Evolutionary conservation across 345 rosid species (phyloP).

Genomic region (Ailanthus altissimus): DNA sequence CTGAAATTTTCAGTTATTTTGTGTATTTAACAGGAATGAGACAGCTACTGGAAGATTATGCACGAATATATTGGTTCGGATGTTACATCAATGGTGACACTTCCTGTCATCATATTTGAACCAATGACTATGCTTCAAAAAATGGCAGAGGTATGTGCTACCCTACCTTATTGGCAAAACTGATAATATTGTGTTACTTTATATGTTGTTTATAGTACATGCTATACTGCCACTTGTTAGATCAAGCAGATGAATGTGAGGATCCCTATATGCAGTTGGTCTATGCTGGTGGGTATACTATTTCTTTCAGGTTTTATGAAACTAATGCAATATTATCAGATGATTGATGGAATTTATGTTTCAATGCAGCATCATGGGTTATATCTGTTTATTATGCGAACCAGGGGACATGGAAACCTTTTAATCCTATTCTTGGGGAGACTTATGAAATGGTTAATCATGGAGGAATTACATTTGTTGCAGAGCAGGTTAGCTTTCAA

Average conservation of each 20-base stretch:
- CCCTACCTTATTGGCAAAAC: neutral
- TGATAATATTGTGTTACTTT: neutral
- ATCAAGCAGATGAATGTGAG: conserved; percentile 85
- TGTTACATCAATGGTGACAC: conserved; percentile 92
- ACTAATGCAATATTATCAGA: neutral
- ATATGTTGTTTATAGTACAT: neutral
- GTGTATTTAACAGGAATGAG: conserved; percentile 59
- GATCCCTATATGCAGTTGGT: conserved; percentile 91
- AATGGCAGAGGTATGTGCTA: conserved; percentile 89
- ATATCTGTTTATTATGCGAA: conserved; percentile 81
- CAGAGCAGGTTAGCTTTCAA: conserved; percentile 72
- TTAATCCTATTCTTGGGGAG: conserved; percentile 98
- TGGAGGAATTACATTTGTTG: conserved; percentile 69
- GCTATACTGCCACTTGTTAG: conserved; percentile 76
- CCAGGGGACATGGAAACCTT: conserved; percentile 95
- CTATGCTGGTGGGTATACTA: conserved; percentile 59
- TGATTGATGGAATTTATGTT: conserved; percentile 17
- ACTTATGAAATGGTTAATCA: conserved; percentile 83
- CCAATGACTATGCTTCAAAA: conserved; percentile 96
- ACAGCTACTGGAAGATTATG: conserved; percentile 95
- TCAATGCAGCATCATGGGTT: conserved; percentile 75
- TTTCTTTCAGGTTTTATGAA: conserved; percentile 7
- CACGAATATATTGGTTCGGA: conserved; percentile 87
- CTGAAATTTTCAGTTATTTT: neutral
- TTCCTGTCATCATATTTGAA: conserved; percentile 88